A percentile compares a stretch with the other conserved stretches of the same genome.
Conservation (phyloP, 768 basidiomycete species). For the Collybiopsis luxurians region DNA sequence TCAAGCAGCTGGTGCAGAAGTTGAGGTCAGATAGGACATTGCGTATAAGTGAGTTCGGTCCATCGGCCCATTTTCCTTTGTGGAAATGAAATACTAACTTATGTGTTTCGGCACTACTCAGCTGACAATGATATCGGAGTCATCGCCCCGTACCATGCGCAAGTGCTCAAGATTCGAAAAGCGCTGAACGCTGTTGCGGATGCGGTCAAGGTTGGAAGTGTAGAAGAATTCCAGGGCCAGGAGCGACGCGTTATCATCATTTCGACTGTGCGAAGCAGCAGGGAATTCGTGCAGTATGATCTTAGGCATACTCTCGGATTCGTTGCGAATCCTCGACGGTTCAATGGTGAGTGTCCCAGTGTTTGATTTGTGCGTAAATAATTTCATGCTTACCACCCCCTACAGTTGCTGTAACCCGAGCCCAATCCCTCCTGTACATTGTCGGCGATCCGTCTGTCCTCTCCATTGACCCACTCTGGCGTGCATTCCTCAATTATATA, state of each 20-base stretch:
- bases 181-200: conserved; percentile 31
- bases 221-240: conserved; percentile 70
- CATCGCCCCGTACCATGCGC: conserved; percentile 65
- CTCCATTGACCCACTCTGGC: conserved; percentile 58
- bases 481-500: conserved; percentile 57
- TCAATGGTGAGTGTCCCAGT: conserved; percentile 47
- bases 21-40: conserved; percentile 34
- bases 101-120: background rate
- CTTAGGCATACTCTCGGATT: conserved; percentile 56
- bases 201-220: conserved; percentile 58
- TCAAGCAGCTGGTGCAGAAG: conserved; percentile 43
- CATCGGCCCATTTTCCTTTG: too few relatives aligned
- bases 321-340: conserved; percentile 42
- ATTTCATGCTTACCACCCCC: background rate
- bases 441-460: conserved; percentile 60
- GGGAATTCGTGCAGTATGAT: conserved; percentile 46
- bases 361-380: background rate
- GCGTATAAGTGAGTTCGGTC: conserved; percentile 35
- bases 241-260: conserved; percentile 57
- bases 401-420: conserved; percentile 64
- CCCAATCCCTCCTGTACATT: conserved; percentile 60
- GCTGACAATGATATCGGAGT: background rate
- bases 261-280: conserved; percentile 56
- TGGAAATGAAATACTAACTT: too few relatives aligned
- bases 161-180: conserved; percentile 46